A percentile compares a stretch with the other conserved stretches of the same genome.
Evolutionary conservation across 345 rosid genomes (phyloP).

Genomic region (Acer negundo): DNA sequence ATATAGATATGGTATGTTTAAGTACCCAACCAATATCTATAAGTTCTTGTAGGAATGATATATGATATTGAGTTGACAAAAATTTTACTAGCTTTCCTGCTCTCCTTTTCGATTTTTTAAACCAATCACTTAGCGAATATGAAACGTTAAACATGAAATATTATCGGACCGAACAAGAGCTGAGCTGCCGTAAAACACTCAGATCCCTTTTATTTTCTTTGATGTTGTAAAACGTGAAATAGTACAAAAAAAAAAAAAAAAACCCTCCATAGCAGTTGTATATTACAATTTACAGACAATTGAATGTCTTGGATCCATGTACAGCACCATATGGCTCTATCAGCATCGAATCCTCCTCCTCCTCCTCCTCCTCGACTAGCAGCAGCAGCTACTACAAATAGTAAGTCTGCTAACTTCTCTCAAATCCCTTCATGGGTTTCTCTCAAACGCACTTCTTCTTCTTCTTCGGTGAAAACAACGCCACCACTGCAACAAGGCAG

Average conservation of each 20-base stretch:
- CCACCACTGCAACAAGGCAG: constrained; percentile 36
- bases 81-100: too few relatives aligned
- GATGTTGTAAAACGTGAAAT: too few relatives aligned
- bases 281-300: not conserved
- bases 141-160: too few relatives aligned
- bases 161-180: too few relatives aligned
- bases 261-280: not conserved
- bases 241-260: too few relatives aligned
- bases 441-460: constrained; percentile 35
- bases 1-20: not conserved
- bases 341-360: constrained; percentile 26
- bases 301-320: constrained; percentile 18
- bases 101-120: too few relatives aligned
- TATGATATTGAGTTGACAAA: too few relatives aligned
- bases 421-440: constrained; percentile 63
- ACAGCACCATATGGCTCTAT: constrained; percentile 20
- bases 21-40: not conserved
- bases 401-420: constrained; percentile 41
- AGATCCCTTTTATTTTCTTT: too few relatives aligned
- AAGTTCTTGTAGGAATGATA: too few relatives aligned
- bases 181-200: too few relatives aligned
- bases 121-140: too few relatives aligned
- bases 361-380: constrained; percentile 19
- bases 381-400: constrained; percentile 10
- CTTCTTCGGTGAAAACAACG: constrained; percentile 26